A percentile compares a stretch with the other conserved stretches of the same genome.
These are phyloP conservation scores for Davidsoniella neocaledoniae DNA, from an alignment of 2,329 filamentous ascomycete species.

Conservation along the genomic window DNA sequence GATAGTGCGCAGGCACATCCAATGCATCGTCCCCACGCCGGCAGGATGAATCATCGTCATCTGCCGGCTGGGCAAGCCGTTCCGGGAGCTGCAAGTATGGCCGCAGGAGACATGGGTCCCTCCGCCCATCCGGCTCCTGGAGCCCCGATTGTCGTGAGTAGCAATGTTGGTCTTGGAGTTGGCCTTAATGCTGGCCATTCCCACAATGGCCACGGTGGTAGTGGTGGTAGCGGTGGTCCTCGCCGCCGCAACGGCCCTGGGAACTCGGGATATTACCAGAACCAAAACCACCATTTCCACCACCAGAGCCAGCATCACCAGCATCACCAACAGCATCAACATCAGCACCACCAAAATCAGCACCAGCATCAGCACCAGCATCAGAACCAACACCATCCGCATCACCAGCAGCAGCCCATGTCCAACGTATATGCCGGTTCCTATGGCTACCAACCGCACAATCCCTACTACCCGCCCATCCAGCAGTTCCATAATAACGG, in stretches of 20 bases:
- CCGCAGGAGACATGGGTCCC: slow-evolving; percentile 9
- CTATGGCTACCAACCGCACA: slow-evolving; percentile 15
- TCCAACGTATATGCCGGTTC: not conserved
- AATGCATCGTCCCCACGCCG: slow-evolving; percentile 35
- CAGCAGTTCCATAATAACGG: slow-evolving; percentile 25
- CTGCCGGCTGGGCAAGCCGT: slow-evolving; percentile 59
- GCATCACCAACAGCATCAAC: slow-evolving; percentile 18
- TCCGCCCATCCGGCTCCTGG: slow-evolving; percentile 14
- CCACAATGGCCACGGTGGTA: slow-evolving; percentile 18
- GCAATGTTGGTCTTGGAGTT: not conserved
- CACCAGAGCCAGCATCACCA: slow-evolving; percentile 9
- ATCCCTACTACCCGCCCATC: slow-evolving; percentile 19
- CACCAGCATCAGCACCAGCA: slow-evolving; percentile 14
- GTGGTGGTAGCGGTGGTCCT: slow-evolving; percentile 22
- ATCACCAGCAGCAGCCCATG: slow-evolving; percentile 15
- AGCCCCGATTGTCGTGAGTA: slow-evolving; percentile 7
- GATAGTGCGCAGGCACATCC: slow-evolving; percentile 13
- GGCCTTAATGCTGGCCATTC: slow-evolving; percentile 17
- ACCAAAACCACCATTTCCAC: slow-evolving; percentile 21
- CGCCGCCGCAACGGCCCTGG: slow-evolving; percentile 16
- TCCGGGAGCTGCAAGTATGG: slow-evolving; percentile 23
- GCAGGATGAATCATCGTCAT: slow-evolving; percentile 64
- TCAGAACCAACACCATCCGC: slow-evolving; percentile 21
- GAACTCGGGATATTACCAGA: not conserved
- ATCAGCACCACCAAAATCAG: slow-evolving; percentile 16